Conservation (phyloP, 306 rosid species). For the Notholithocarpus densiflorus region DNA sequence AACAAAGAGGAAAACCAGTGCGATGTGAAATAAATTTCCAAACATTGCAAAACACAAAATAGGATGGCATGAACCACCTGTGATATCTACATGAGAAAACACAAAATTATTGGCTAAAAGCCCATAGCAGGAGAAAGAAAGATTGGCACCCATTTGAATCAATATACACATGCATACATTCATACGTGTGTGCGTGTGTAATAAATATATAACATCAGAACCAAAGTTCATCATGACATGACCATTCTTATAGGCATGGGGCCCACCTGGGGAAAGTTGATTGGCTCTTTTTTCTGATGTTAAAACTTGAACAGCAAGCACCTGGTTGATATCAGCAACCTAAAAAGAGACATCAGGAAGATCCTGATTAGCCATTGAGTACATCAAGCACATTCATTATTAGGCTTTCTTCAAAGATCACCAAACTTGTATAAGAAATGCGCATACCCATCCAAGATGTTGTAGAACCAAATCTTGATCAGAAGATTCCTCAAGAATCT, state of each 20-base stretch:
- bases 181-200: too few relatives aligned
- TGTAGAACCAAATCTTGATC: slow-evolving; percentile 82
- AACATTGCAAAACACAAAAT: not conserved
- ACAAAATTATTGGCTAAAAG: not conserved
- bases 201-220: not conserved
- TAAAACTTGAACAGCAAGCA: slow-evolving; percentile 68
- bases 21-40: not conserved
- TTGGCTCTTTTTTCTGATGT: slow-evolving; percentile 74
- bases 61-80: not conserved
- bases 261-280: slow-evolving; percentile 79
- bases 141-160: not conserved
- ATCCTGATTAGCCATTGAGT: slow-evolving; percentile 4
- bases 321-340: slow-evolving; percentile 90
- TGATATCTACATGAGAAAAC: not conserved
- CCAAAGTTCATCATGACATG: slow-evolving; percentile 18
- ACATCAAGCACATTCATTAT: not conserved
- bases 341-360: slow-evolving; percentile 39
- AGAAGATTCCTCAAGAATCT: slow-evolving; percentile 88
- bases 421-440: not conserved
- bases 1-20: too few relatives aligned
- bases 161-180: not conserved
- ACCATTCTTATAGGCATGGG: slow-evolving; percentile 23
- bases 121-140: not conserved
- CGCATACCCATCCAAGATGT: slow-evolving; percentile 94
- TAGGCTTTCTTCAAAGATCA: not conserved